These are phyloP conservation scores for Toxicodendron radicans DNA, from an alignment of 345 rosid genomes.

Conservation along the genomic window DNA sequence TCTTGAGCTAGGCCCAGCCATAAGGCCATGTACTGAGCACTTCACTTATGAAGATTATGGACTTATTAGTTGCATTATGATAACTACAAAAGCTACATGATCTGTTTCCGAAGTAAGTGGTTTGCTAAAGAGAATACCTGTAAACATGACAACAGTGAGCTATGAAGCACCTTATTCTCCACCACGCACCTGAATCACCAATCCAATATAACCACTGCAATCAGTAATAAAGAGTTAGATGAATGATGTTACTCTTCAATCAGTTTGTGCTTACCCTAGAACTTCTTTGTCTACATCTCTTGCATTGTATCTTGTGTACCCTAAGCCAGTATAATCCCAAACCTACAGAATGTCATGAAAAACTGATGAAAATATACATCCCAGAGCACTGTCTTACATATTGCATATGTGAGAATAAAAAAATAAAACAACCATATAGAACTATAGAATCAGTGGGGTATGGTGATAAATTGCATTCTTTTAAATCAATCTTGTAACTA, in stretches of 20 bases:
- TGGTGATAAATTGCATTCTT: background rate
- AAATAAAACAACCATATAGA: background rate
- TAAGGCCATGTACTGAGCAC: background rate
- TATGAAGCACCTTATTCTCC: constrained; percentile 93
- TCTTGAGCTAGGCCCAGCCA: background rate
- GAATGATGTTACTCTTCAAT: background rate
- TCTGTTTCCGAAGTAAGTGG: background rate
- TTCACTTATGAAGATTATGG: background rate
- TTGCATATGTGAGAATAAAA: background rate
- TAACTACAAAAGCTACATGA: background rate
- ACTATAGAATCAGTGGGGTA: background rate
- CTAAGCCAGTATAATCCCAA: constrained; percentile 96
- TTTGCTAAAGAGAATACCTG: constrained; percentile 48
- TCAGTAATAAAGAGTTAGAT: constrained; percentile 9
- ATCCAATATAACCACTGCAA: constrained; percentile 23
- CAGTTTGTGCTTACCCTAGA: constrained; percentile 60
- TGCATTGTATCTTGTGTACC: constrained; percentile 79
- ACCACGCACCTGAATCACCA: constrained; percentile 74
- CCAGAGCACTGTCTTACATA: background rate
- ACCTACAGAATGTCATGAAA: constrained; percentile 46
- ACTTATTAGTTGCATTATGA: background rate
- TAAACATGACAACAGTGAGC: constrained; percentile 63
- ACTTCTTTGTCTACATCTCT: constrained; percentile 69
- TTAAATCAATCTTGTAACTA: background rate
- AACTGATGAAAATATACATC: background rate